These are phyloP conservation scores for Corymbia citriodora DNA, from an alignment of 441 rosid species.

Conservation along the genomic window DNA sequence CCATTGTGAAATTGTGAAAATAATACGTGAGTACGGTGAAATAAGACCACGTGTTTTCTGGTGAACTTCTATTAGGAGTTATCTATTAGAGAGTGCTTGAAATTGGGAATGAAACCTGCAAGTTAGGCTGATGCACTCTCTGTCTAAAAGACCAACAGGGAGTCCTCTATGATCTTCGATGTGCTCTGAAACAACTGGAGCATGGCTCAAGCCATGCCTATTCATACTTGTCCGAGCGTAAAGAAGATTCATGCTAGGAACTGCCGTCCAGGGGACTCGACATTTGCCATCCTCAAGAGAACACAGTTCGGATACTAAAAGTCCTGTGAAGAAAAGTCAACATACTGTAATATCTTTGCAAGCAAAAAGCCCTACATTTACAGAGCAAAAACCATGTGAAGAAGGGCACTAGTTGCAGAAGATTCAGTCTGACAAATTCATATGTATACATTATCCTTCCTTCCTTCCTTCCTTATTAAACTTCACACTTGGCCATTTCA, in stretches of 20 bases:
- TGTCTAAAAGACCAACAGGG: slow-evolving; percentile 79
- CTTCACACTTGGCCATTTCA: background rate
- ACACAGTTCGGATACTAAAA: slow-evolving; percentile 60
- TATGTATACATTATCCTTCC: background rate
- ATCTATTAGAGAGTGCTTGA: background rate
- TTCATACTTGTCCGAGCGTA: slow-evolving; percentile 56
- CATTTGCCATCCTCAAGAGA: slow-evolving; percentile 41
- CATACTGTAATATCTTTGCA: background rate
- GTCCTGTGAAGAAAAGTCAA: slow-evolving; percentile 38
- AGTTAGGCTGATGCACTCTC: slow-evolving; percentile 65
- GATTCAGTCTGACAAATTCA: background rate
- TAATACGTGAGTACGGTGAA: background rate
- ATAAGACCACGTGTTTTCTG: background rate
- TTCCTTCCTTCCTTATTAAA: background rate
- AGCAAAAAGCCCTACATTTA: background rate
- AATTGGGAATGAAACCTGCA: slow-evolving; percentile 41
- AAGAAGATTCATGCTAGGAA: slow-evolving; percentile 75
- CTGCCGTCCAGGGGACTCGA: slow-evolving; percentile 52
- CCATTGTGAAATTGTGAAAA: background rate
- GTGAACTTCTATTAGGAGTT: background rate
- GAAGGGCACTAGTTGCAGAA: background rate
- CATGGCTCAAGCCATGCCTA: slow-evolving; percentile 40
- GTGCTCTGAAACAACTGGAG: slow-evolving; percentile 65
- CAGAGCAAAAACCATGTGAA: background rate
- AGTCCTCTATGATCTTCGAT: slow-evolving; percentile 31